Base-by-base conservation (phyloP, 345 rosid genomes). In the Euphorbia peplus region DNA sequence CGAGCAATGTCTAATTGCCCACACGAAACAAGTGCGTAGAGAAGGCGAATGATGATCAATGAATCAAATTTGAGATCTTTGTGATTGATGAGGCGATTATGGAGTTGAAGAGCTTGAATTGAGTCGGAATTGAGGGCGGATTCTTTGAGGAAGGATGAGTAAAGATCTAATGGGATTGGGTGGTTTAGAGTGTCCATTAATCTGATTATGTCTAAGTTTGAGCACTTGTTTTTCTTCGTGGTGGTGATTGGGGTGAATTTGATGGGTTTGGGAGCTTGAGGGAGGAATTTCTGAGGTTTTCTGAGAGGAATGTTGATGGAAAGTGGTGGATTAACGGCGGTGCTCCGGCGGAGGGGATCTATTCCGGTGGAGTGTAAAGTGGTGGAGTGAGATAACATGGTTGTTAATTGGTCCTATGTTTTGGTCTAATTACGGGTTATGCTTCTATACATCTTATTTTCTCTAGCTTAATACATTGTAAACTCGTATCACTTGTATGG, bases 61-160 rank as follows among this genome's bases (percentile, higher is more conserved):
- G 78, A 53, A 4, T 64, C 69, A 59, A 86, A 83, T 62, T 62
- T 79, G 42, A 78, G 30, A 4, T 70, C 51, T 8, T 72, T 81
- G 5, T 77, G 75, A 58, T 42, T 66, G 50, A 85, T 67, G 71
- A 85, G 88, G 8, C n/a, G 53, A 63, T 63, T 19, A 12, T 77
- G 87, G n/a, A 90, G 58, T 55, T 80, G 76, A n/a, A 81, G 64
- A 46, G 93, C 92, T 44, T 72, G 80, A 13, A 16, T 14, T 0
- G 81, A 67, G 55, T 90, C 87, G 28, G 81, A 71, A 9, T 37
- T 26, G 28, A 26, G 12, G 19, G 89, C 78, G 76, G 89, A 85
- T 75, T 88, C 92, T 68, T 82, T 85, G 61, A 84, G 73, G 21
- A 90, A 85, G 57, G 79, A 79, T 71, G 83, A 51, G 81, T 85